phyloP scores from a whole-genome alignment of 148 eudicot species.

The Cornus suecica region DNA sequence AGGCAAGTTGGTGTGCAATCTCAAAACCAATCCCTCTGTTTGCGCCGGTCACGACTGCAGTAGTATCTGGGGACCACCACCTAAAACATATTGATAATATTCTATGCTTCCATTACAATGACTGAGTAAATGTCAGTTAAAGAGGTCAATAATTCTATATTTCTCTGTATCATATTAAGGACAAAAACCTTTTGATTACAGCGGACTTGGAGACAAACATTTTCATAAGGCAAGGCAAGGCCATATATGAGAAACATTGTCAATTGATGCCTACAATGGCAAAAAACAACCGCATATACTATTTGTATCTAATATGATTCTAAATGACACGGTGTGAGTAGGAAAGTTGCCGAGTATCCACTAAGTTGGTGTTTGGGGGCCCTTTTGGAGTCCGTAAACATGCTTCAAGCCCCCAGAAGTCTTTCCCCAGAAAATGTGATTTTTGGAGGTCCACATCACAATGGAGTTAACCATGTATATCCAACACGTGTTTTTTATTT shows the following conservation, averaged over 20 bases:
- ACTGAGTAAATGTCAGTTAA: background rate
- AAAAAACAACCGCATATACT: too few relatives aligned
- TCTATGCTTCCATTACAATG: background rate
- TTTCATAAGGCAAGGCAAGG: background rate
- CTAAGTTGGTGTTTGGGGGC: too few relatives aligned
- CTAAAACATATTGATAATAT: constrained; percentile 26
- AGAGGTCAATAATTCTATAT: background rate
- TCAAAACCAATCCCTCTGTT: constrained; percentile 98
- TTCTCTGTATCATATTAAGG: background rate
- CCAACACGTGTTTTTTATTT: too few relatives aligned
- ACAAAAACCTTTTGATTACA: background rate
- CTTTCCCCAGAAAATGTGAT: too few relatives aligned
- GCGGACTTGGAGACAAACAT: background rate
- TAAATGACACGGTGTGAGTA: too few relatives aligned
- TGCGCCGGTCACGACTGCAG: constrained; percentile 94
- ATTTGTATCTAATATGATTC: too few relatives aligned
- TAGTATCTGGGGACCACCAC: constrained; percentile 85
- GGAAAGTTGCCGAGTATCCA: too few relatives aligned
- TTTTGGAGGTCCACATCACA: too few relatives aligned
- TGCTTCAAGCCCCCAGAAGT: too few relatives aligned
- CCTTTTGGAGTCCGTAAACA: too few relatives aligned
- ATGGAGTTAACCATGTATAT: too few relatives aligned
- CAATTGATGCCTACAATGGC: background rate
- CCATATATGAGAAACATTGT: background rate
- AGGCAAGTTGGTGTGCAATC: constrained; percentile 75